These are phyloP conservation scores for Populus ilicifolia DNA, from an alignment of 345 rosid species.

Conservation along the genomic window DNA sequence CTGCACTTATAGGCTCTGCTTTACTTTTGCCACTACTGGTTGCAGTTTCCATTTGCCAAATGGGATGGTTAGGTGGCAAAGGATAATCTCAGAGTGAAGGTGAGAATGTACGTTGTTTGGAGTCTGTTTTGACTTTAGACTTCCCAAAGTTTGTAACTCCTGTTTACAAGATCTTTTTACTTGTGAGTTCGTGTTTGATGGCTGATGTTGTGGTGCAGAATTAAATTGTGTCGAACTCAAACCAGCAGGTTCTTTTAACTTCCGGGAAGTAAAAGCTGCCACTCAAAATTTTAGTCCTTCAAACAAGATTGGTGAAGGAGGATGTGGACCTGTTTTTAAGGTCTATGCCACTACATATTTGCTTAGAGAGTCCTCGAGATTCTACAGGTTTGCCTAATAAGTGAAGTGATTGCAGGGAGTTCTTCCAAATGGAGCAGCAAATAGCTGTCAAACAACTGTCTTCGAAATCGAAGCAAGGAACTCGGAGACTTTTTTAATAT, in stretches of 20 bases:
- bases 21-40: not conserved
- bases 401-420: not conserved
- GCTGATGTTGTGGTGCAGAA: not conserved
- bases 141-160: not conserved
- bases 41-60: not conserved
- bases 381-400: not conserved
- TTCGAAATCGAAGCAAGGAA: not conserved
- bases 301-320: slow-evolving; percentile 9
- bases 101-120: not conserved
- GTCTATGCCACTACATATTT: not conserved
- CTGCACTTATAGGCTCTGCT: not conserved
- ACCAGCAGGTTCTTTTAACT: slow-evolving; percentile 4
- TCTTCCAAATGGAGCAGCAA: not conserved
- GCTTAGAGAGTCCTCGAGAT: not conserved
- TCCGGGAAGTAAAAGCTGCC: slow-evolving; percentile 3
- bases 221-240: not conserved
- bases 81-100: not conserved
- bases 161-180: not conserved
- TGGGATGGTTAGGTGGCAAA: not conserved
- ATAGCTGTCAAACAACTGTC: slow-evolving; percentile 1
- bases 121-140: not conserved
- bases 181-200: not conserved
- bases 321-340: slow-evolving; percentile 9
- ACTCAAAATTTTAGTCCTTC: not conserved
- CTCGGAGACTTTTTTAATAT: not conserved